Base-by-base conservation (phyloP, 306 rosid species). In the Carpinus fangiana region DNA sequence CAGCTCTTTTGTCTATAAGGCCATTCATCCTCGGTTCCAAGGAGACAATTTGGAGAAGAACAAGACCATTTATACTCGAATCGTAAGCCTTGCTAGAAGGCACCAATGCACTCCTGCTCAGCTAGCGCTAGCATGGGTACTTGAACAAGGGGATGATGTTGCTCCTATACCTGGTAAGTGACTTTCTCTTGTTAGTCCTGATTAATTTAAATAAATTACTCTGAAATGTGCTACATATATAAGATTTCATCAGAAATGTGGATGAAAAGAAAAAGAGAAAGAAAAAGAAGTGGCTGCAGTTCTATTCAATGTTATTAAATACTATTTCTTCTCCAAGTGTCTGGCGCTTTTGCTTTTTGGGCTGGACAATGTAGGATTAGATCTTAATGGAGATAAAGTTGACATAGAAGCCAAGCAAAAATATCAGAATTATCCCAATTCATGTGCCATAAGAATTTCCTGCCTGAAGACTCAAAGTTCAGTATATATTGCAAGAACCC, bases 41-140 rank as follows among this genome's bases (percentile, higher is more conserved):
- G 85, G 78, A 36, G 91, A 90, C 68, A 85, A 86, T 73, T 76
- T 86, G 70, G 74, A 79, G 31, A 83, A 79, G 82, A 87, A 90
- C 89, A 89, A 83, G 79, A 80, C 3, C 2, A 61, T 87, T 28
- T 91, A 82, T 74, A 72, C 74, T 13, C 82, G 76, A 73, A 69
- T 91, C 9, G 92, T 88, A 82, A 80, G 52, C 48, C 86, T 93
- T 48, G 82, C 90, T 13, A 61, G 70, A 60, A 93, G 77, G 76
- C 88, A 89, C 54, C 77, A 72, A 16, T 79, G 85, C 80, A 73
- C 86, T 75, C 78, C 93, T 76, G 79, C 90, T 77, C 94, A 89
- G 61, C 87, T 91, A 75, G 89, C 94, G 55, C 78, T 89, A 41
- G 87, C 92, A 64, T 89, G 97, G 97, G 87, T 91, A 47, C 90